These are phyloP conservation scores for Colletotrichum trifolii DNA, from an alignment of 2,329 filamentous ascomycete species.

Conservation along the genomic window DNA sequence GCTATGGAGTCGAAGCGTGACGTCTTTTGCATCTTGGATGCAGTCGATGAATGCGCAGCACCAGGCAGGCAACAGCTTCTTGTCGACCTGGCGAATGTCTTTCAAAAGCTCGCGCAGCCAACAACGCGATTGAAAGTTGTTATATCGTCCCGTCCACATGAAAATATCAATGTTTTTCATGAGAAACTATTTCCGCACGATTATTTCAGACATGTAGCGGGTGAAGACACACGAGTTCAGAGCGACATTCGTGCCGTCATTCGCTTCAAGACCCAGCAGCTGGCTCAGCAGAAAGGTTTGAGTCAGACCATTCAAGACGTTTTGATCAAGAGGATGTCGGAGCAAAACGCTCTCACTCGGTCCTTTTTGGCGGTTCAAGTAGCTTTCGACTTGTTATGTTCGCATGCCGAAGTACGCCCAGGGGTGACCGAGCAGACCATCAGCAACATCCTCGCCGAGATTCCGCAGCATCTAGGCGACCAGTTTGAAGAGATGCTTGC, in stretches of 20 bases:
- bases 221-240: slow-evolving; percentile 12
- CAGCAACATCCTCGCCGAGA: background rate
- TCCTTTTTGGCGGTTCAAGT: slow-evolving; percentile 14
- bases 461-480: background rate
- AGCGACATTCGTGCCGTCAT: slow-evolving; percentile 20
- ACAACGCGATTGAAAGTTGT: background rate
- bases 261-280: slow-evolving; percentile 1
- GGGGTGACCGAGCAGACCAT: background rate
- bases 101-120: background rate
- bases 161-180: background rate
- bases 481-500: slow-evolving; percentile 9
- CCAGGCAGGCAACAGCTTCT: background rate
- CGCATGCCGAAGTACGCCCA: background rate
- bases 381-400: slow-evolving; percentile 8
- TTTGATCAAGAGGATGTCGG: background rate
- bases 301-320: background rate
- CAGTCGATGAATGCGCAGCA: slow-evolving; percentile 1
- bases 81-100: background rate
- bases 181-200: background rate
- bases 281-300: background rate
- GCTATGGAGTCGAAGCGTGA: background rate
- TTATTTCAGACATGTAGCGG: background rate
- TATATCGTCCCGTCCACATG: background rate
- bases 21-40: slow-evolving; percentile 1
- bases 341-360: background rate